Percentiles rank a stretch among this genome's conserved stretches.
Evolutionary conservation across 768 basidiomycete genomes (phyloP).

Genomic region (Gloeopeniophorella convolvens): DNA sequence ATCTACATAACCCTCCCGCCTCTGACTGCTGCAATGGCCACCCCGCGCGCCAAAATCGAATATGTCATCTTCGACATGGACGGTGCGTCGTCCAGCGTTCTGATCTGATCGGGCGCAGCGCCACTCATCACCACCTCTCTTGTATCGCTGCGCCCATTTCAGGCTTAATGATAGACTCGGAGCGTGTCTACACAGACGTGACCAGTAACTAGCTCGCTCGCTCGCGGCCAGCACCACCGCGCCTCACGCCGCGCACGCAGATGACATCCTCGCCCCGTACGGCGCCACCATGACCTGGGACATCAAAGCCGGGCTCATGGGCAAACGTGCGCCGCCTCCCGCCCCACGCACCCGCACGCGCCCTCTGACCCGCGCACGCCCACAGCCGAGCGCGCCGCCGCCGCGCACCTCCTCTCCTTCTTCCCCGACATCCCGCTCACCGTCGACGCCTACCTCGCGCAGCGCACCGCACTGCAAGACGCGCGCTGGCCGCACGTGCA

Average conservation of each 20-base stretch:
- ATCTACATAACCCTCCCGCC: too few species aligned
- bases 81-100: conserved; percentile 21
- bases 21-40: neutral
- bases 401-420: conserved; percentile 63
- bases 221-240: neutral
- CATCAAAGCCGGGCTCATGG: conserved; percentile 86
- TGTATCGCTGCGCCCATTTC: too few species aligned
- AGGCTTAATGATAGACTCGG: conserved; percentile 76
- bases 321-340: conserved; percentile 51
- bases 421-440: conserved; percentile 69
- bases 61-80: conserved; percentile 35
- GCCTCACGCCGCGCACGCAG: conserved; percentile 31
- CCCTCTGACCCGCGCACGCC: conserved; percentile 22
- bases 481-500: conserved; percentile 60
- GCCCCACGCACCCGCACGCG: conserved; percentile 47
- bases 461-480: conserved; percentile 55
- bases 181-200: conserved; percentile 68
- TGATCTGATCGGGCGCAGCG: neutral
- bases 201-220: conserved; percentile 44
- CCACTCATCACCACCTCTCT: neutral
- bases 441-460: conserved; percentile 49
- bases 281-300: conserved; percentile 83
- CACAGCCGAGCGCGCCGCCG: conserved; percentile 59
- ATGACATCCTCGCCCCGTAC: conserved; percentile 63
- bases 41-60: conserved; percentile 5